Base-by-base conservation (phyloP, 2,329 filamentous ascomycete species). In the Knoxdaviesia capensis region DNA sequence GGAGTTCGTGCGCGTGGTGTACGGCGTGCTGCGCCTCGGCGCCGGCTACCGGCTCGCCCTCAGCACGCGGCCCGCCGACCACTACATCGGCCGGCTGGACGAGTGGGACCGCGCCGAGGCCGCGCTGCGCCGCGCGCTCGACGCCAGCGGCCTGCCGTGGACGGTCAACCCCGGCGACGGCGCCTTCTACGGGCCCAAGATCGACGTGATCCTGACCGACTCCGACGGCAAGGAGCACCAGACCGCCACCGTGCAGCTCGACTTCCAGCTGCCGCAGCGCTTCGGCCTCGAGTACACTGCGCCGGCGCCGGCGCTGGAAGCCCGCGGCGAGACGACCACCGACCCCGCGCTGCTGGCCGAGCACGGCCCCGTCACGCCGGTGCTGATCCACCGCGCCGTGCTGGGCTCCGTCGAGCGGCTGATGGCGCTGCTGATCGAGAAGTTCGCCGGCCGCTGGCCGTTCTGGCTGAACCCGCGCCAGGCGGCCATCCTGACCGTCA, bases 101-200 rank as follows among this genome's bases (percentile, higher is more conserved):
- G 77, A 86, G 50, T 72, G 69, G 69, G 57, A 62, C 11, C 53
- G 56, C n/a, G 62, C 62, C 1, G 61, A 65, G 48, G 51, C 53
- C n/a, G 53, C 57, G 7, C 45, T 65, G 42, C 56, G 53, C 44
- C 53, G 58, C 39, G 62, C 62, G 1, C 48, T 63, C 1, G 72
- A 79, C 43, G 74, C 82, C 49, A 86, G 83, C 9, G 78, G 77
- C 7, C 71, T 74, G 50, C 60, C 69, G 34, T 93, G 83, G 81
- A 70, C 68, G 2, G 50, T 88, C 44, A 88, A 86, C 47, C 70
- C 79, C 51, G 84, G 83, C 7, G 85, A 92, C 46, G 85, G 86
- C 9, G 85, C 85, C 4, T 93, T 93, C 53, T 93, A 93, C 52
- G 85, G 86, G 0, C 85, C 86, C 32, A 93, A 93, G 61, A 93